These are phyloP conservation scores for Penicillium oxalicum DNA, from an alignment of 2,329 filamentous ascomycete species.

Conservation along the genomic window DNA sequence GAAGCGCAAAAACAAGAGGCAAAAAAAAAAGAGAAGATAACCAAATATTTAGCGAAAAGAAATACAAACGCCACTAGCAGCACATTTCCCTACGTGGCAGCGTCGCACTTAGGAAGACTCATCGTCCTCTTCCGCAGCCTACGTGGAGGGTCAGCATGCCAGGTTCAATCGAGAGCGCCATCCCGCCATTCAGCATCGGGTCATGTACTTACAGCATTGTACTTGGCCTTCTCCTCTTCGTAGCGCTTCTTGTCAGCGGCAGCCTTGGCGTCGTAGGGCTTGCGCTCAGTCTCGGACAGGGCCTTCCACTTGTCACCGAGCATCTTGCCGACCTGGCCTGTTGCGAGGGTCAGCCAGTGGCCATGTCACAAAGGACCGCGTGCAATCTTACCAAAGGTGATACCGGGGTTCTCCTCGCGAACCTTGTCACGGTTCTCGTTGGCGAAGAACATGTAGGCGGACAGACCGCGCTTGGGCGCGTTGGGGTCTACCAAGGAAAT, in stretches of 20 bases:
- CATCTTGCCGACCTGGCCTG: constrained; percentile 93
- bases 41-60: constrained; percentile 27
- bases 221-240: constrained; percentile 93
- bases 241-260: constrained; percentile 98
- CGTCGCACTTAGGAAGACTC: constrained; percentile 32
- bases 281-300: constrained; percentile 83
- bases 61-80: constrained; percentile 34
- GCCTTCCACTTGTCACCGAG: constrained; percentile 99
- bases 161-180: not conserved
- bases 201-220: constrained; percentile 61
- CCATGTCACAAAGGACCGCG: not conserved
- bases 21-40: constrained; percentile 11
- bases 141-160: constrained; percentile 5
- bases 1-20: constrained; percentile 19
- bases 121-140: constrained; percentile 55
- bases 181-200: constrained; percentile 10
- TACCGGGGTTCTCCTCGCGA: constrained; percentile 95
- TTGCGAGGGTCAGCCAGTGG: constrained; percentile 12
- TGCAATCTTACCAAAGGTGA: constrained; percentile 69
- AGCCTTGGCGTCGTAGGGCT: constrained; percentile 94
- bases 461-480: constrained; percentile 97
- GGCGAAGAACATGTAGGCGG: constrained; percentile 99
- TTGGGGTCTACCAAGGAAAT: constrained; percentile 67
- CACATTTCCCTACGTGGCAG: constrained; percentile 15
- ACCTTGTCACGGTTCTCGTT: constrained; percentile 99